Evolutionary conservation across 2,329 filamentous ascomycete species (phyloP), one percentile per base, ranked within the genome.

Genomic region (Nemania diffusa): DNA sequence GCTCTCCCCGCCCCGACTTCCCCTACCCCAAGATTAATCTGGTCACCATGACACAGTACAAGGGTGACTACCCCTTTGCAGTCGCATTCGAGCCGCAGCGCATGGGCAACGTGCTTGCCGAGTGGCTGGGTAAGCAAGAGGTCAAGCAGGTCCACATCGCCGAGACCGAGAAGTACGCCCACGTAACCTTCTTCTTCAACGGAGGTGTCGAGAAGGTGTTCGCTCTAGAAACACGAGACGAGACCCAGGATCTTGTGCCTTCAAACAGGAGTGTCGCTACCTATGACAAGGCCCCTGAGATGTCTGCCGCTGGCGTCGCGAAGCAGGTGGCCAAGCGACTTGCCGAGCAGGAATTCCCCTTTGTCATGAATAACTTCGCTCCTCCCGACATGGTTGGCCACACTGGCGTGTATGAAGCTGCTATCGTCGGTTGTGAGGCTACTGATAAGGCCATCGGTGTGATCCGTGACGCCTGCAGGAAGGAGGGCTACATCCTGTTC

Each of bases 101-200:
- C 79, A 99, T 99, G 96, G 92, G 91, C 79, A 97, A 99, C 75
- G 96, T 99, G n/a, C 89, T 99, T 57, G 96, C 96, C 24, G 96
- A 99, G 84, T 98, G 94, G 90, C 87, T 99, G 24, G 90, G 91
- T 75, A 96, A 95, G 85, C 91, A 98, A 82, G 88, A 88, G 51
- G 86, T 97, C 69, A 91, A 94, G 84, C 96, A 99, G 83, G 96
- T 95, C 73, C 96, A 99, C 84, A 88, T 98, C 73, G 96, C 96
- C 64, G 96, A 99, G 87, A 99, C 96, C 1, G 96, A 99, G 82
- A 99, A 99, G 86, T 99, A 99, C 81, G 96, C 96, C 40, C 96
- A 99, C 84, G 96, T 99, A 71, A 98, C 96, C 64, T 98, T 98
- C 88, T 98, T 98, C 88, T 98, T 98, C 90, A 99, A 99, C 84